phyloP scores from a whole-genome alignment of 805 yeast species.

The Ogataea populi-albae region DNA sequence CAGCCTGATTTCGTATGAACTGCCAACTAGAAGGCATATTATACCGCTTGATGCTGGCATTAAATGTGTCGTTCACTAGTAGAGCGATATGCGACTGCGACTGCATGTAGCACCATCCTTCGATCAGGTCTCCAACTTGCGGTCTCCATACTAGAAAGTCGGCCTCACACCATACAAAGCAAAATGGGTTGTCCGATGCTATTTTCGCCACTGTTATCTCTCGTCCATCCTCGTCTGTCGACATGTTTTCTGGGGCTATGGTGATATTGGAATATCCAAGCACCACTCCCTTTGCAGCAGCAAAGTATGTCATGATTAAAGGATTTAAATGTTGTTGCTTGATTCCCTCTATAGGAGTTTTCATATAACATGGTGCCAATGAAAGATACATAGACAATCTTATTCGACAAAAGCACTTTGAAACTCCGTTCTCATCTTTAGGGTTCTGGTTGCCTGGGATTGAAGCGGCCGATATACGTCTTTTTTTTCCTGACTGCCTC shows the following conservation, averaged over 20 bases:
- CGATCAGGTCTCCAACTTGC: slow-evolving; percentile 76
- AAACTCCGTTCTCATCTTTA: slow-evolving; percentile 38
- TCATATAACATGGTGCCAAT: slow-evolving; percentile 76
- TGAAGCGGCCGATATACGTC: no score
- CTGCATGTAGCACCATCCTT: slow-evolving; percentile 88
- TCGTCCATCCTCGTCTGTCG: slow-evolving; percentile 38
- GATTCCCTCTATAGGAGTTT: slow-evolving; percentile 73
- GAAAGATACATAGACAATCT: slow-evolving; percentile 71
- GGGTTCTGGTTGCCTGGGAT: no score
- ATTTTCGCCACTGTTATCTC: slow-evolving; percentile 58
- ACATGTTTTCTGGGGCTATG: slow-evolving; percentile 42
- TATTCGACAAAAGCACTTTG: slow-evolving; percentile 68
- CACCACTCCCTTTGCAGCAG: slow-evolving; percentile 76
- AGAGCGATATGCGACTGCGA: slow-evolving; percentile 94
- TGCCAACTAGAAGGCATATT: slow-evolving; percentile 86
- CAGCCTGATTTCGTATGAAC: slow-evolving; percentile 76
- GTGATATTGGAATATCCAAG: slow-evolving; percentile 70
- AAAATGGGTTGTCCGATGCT: slow-evolving; percentile 78
- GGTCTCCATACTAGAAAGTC: slow-evolving; percentile 91
- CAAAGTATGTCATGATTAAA: slow-evolving; percentile 76
- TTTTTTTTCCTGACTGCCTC: no score
- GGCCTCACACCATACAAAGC: slow-evolving; percentile 82
- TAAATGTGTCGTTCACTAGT: slow-evolving; percentile 87
- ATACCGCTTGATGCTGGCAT: slow-evolving; percentile 83
- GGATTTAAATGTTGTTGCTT: slow-evolving; percentile 88